phyloP scores from a whole-genome alignment of 768 basidiomycete species.

The Podaxis mareebaensis region DNA sequence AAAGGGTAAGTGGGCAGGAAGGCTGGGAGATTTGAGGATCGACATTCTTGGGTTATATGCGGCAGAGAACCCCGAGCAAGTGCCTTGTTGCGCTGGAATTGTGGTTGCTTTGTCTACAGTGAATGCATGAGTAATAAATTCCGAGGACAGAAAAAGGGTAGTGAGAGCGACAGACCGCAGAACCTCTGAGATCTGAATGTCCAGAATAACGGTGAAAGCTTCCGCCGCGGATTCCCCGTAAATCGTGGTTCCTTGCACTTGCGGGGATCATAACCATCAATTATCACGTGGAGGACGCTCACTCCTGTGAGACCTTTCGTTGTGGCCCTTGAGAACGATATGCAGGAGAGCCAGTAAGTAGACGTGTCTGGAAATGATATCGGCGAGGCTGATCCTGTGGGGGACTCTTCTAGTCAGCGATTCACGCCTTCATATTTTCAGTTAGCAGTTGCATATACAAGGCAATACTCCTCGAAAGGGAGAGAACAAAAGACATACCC shows the following conservation, averaged over 20 bases:
- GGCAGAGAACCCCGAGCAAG: neutral
- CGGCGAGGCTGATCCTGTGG: neutral
- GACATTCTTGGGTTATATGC: neutral
- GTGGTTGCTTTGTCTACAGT: conserved; percentile 16
- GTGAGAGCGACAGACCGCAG: neutral
- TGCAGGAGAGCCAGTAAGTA: neutral
- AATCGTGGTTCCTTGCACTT: neutral
- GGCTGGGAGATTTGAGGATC: neutral
- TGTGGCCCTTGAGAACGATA: neutral
- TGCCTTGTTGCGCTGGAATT: conserved; percentile 8
- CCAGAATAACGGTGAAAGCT: conserved; percentile 16
- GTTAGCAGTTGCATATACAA: neutral
- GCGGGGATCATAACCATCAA: neutral
- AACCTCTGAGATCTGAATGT: conserved; percentile 13
- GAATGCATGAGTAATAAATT: neutral
- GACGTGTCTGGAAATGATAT: neutral
- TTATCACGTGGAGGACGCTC: neutral
- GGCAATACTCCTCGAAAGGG: neutral
- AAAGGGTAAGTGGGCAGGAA: neutral
- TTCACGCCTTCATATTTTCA: neutral
- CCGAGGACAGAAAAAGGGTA: conserved; percentile 3
- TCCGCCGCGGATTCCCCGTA: neutral
- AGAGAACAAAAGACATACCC: neutral
- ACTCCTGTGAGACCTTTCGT: neutral
- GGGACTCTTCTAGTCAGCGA: neutral